Conservation (phyloP, 2,329 filamentous ascomycete species). For the Berkeleyomyces rouxiae region DNA sequence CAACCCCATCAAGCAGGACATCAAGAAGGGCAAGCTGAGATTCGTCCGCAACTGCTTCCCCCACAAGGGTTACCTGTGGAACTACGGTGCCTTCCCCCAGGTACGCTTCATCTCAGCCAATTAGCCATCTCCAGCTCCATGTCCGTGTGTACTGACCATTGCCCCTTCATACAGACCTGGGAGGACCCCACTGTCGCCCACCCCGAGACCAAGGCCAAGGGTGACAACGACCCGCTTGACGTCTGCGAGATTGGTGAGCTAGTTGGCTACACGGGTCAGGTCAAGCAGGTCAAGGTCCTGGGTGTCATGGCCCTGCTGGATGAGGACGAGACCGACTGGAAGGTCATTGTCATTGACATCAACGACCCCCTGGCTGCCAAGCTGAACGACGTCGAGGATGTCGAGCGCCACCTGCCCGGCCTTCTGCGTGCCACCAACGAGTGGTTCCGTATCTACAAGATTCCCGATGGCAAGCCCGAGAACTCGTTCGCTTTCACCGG, state of each 20-base stretch:
- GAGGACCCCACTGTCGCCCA: constrained; percentile 93
- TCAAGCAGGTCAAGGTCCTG: constrained; percentile 99
- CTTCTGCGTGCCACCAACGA: constrained; percentile 96
- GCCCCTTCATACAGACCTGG: constrained; percentile 55
- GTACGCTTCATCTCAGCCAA: constrained; percentile 31
- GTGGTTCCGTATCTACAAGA: constrained; percentile 99
- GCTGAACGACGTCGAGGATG: constrained; percentile 97
- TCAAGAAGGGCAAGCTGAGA: constrained; percentile 99
- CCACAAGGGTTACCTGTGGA: constrained; percentile 99
- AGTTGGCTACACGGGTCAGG: constrained; percentile 84
- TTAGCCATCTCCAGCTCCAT: not conserved
- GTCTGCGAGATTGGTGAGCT: constrained; percentile 99
- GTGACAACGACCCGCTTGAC: constrained; percentile 97
- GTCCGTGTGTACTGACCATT: not conserved
- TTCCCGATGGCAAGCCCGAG: constrained; percentile 99
- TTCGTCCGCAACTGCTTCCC: constrained; percentile 99
- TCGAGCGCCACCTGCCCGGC: constrained; percentile 93
- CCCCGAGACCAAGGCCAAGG: constrained; percentile 99
- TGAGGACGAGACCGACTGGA: constrained; percentile 99
- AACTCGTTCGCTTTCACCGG: constrained; percentile 99
- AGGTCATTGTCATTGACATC: constrained; percentile 98
- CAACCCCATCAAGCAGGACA: constrained; percentile 98
- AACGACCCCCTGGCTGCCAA: constrained; percentile 93
- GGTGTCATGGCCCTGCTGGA: constrained; percentile 98
- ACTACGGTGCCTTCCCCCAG: constrained; percentile 99